phyloP scores from a whole-genome alignment of 257 asterid genomes.

The Capsicum chinense region DNA sequence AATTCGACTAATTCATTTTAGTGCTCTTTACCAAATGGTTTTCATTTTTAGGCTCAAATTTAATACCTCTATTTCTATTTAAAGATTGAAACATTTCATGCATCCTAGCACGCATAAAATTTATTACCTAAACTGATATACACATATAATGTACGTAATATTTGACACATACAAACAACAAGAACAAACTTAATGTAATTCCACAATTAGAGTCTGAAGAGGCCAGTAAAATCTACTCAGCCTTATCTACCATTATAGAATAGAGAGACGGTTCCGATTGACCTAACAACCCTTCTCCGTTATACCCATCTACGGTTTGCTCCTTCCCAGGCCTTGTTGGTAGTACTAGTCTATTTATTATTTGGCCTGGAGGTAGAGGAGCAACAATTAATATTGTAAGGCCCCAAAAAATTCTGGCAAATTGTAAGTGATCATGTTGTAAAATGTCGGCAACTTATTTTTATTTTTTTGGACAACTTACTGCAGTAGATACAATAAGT shows the following conservation, averaged over 20 bases:
- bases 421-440: not conserved
- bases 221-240: too few species aligned
- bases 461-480: too few species aligned
- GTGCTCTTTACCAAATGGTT: not conserved
- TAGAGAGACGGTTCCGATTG: rapidly evolving
- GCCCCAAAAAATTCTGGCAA: not conserved
- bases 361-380: not conserved
- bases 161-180: too few species aligned
- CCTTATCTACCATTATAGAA: too few species aligned
- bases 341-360: not conserved
- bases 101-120: too few species aligned
- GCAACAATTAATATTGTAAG: not conserved
- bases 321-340: not conserved
- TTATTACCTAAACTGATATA: too few species aligned
- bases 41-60: not conserved
- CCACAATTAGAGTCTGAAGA: too few species aligned
- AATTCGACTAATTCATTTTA: too few species aligned
- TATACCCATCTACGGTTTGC: not conserved
- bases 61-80: too few species aligned
- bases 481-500: not conserved
- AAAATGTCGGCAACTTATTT: slow-evolving; percentile 1
- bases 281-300: not conserved
- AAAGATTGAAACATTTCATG: too few species aligned
- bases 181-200: too few species aligned
- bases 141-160: too few species aligned